Evolutionary conservation across 371 early-diverging fungal genomes (phyloP).

Genomic region (Syncephalastrum racemosum): DNA sequence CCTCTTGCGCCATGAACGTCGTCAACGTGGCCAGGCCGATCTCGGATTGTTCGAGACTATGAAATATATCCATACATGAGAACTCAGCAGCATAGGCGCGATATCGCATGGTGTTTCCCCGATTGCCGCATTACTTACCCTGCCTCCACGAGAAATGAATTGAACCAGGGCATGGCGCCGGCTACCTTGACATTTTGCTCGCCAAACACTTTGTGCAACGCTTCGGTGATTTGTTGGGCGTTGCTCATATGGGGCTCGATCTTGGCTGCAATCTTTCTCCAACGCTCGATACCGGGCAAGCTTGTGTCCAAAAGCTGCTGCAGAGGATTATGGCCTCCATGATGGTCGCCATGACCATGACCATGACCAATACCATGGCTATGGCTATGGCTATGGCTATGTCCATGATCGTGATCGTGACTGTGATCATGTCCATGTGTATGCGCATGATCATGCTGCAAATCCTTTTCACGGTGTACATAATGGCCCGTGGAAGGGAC

Average conservation of each 20-base stretch:
- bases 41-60: slow-evolving; percentile 10
- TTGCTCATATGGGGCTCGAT: background rate
- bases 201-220: background rate
- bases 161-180: background rate
- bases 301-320: too few species aligned
- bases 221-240: background rate
- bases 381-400: background rate
- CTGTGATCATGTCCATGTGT: too few species aligned
- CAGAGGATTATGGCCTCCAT: background rate
- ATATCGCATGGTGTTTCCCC: slow-evolving; percentile 1
- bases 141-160: background rate
- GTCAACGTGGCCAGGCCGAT: slow-evolving; percentile 1
- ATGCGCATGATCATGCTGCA: too few species aligned
- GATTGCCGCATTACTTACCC: slow-evolving; percentile 4
- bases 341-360: background rate
- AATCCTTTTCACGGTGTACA: too few species aligned
- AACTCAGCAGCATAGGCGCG: background rate
- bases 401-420: background rate
- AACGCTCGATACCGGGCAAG: too few species aligned
- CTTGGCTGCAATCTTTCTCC: too few species aligned
- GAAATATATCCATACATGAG: background rate
- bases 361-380: background rate
- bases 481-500: too few species aligned
- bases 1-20: slow-evolving; percentile 10
- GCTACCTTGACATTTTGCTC: background rate